phyloP scores from a whole-genome alignment of 2,329 filamentous ascomycete species.

The Zelopaecilomyces penicillatus region DNA sequence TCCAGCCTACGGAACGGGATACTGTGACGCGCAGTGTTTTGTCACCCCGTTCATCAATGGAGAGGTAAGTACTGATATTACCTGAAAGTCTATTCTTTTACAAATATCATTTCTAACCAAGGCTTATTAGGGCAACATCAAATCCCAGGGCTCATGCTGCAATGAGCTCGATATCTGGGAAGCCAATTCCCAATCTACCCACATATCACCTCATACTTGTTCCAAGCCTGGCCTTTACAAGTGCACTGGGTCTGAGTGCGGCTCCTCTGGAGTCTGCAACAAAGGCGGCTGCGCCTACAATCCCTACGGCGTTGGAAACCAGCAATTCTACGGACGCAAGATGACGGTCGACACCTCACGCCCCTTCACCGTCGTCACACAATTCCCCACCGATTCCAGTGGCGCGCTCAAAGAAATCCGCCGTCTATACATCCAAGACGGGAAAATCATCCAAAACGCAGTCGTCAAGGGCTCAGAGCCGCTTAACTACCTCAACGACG shows the following conservation, averaged over 20 bases:
- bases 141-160: slow-evolving; percentile 39
- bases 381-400: slow-evolving; percentile 32
- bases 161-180: slow-evolving; percentile 51
- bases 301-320: slow-evolving; percentile 25
- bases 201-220: slow-evolving; percentile 42
- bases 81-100: too few species aligned
- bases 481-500: slow-evolving; percentile 27
- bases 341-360: slow-evolving; percentile 26
- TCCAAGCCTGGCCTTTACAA: slow-evolving; percentile 33
- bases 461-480: slow-evolving; percentile 15
- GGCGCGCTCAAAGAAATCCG: slow-evolving; percentile 40
- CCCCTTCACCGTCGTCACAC: slow-evolving; percentile 40
- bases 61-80: slow-evolving; percentile 23
- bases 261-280: slow-evolving; percentile 32
- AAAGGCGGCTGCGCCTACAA: slow-evolving; percentile 38
- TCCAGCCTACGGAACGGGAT: slow-evolving; percentile 53
- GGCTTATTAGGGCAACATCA: slow-evolving; percentile 25
- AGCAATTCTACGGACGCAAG: slow-evolving; percentile 25
- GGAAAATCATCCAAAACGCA: slow-evolving; percentile 15
- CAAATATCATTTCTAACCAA: too few species aligned
- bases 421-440: slow-evolving; percentile 35
- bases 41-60: slow-evolving; percentile 43
- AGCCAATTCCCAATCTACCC: slow-evolving; percentile 37
- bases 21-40: slow-evolving; percentile 54
- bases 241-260: slow-evolving; percentile 35